phyloP scores from a whole-genome alignment of 306 rosid genomes.

The Cucumis melo region DNA sequence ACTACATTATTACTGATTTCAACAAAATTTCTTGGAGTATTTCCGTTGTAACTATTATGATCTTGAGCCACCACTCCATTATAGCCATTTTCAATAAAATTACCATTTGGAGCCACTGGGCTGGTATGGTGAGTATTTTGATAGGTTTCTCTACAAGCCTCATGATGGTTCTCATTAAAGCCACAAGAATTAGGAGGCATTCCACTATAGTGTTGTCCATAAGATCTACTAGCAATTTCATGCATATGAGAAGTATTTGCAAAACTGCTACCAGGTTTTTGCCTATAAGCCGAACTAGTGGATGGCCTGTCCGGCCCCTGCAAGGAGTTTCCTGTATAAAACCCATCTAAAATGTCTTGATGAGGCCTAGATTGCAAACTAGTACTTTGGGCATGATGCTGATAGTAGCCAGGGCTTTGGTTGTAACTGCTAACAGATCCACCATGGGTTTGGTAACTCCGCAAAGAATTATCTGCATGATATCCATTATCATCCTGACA shows the following conservation, averaged over 20 bases:
- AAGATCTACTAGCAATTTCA: conserved; percentile 1
- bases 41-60: neutral
- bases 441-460: neutral
- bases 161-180: conserved; percentile 4
- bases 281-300: neutral
- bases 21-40: neutral
- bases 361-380: neutral
- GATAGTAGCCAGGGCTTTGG: neutral
- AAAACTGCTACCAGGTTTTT: neutral
- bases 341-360: neutral
- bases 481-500: conserved; percentile 16
- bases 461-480: conserved; percentile 6
- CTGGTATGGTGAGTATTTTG: neutral
- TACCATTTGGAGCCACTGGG: neutral
- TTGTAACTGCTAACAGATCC: neutral
- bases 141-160: neutral
- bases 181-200: neutral
- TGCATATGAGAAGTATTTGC: neutral
- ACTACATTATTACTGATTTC: neutral
- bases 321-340: neutral
- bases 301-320: neutral
- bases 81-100: neutral
- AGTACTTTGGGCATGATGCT: neutral
- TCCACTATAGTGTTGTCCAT: conserved; percentile 12
- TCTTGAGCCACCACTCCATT: neutral